phyloP scores from a whole-genome alignment of 805 yeast species.

The Hemisphaericaspora nanyangensis region DNA sequence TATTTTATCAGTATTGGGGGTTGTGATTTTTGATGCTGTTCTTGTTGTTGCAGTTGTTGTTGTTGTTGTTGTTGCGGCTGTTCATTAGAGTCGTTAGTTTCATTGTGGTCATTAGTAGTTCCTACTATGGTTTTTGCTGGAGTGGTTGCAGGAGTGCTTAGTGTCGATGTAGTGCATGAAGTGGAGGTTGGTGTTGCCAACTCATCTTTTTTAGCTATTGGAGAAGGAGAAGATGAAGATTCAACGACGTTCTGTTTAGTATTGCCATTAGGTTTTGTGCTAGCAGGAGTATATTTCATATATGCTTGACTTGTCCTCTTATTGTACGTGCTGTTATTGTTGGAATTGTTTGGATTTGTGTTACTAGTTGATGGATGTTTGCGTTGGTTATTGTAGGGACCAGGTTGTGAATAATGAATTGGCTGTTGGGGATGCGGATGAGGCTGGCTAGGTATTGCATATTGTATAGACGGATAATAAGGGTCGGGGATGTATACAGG shows the following conservation, averaged over 20 bases:
- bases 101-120: constrained; percentile 1
- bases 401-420: constrained; percentile 1
- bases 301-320: constrained; percentile 1
- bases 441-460: constrained; percentile 2
- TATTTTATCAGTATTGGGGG: background rate
- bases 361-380: background rate
- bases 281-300: constrained; percentile 1
- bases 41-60: constrained; percentile 2
- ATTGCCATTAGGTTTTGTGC: background rate
- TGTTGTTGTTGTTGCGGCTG: background rate
- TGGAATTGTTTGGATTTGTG: too few species aligned
- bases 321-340: constrained; percentile 1
- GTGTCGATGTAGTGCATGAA: constrained; percentile 1
- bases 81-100: background rate
- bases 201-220: constrained; percentile 2
- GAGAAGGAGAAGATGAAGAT: constrained; percentile 1
- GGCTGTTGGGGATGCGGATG: constrained; percentile 5
- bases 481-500: constrained; percentile 9
- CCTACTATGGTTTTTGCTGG: constrained; percentile 4
- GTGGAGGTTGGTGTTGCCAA: background rate
- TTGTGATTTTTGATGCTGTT: background rate
- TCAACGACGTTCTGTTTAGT: background rate
- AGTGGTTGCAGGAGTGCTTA: constrained; percentile 2
- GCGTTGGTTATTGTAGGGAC: background rate
- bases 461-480: constrained; percentile 3